Conservation (phyloP, 2,329 filamentous ascomycete genomes). For the Cercospora sesami region DNA sequence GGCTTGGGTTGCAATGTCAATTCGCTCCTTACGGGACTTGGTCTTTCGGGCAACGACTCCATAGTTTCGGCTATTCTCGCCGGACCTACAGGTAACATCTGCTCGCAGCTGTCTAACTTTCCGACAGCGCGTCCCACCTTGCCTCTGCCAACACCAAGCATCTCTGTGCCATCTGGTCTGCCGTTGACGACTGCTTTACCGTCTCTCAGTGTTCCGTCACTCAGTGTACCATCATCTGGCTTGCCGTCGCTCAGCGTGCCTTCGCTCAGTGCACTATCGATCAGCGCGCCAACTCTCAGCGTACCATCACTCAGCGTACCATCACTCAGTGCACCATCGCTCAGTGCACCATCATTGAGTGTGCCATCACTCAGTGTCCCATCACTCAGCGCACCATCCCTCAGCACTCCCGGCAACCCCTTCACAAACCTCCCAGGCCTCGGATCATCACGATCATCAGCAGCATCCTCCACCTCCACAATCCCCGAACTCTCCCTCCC, state of each 20-base stretch:
- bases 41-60: background rate
- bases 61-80: slow-evolving; percentile 9
- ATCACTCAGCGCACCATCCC: background rate
- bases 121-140: background rate
- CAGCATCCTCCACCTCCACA: background rate
- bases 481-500: slow-evolving; percentile 16
- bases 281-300: background rate
- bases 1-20: slow-evolving; percentile 4
- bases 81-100: slow-evolving; percentile 1
- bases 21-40: background rate
- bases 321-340: background rate
- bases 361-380: background rate
- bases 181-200: background rate
- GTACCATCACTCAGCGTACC: background rate
- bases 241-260: background rate
- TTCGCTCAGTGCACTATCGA: background rate
- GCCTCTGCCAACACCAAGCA: background rate
- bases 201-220: background rate
- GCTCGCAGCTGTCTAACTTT: background rate
- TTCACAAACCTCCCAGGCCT: background rate
- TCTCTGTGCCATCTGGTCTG: background rate
- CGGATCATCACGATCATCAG: background rate
- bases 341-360: background rate
- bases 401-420: slow-evolving; percentile 7
- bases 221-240: background rate